These are phyloP conservation scores for Pulveroboletus sp. DNA, from an alignment of 768 basidiomycete species.

Conservation along the genomic window DNA sequence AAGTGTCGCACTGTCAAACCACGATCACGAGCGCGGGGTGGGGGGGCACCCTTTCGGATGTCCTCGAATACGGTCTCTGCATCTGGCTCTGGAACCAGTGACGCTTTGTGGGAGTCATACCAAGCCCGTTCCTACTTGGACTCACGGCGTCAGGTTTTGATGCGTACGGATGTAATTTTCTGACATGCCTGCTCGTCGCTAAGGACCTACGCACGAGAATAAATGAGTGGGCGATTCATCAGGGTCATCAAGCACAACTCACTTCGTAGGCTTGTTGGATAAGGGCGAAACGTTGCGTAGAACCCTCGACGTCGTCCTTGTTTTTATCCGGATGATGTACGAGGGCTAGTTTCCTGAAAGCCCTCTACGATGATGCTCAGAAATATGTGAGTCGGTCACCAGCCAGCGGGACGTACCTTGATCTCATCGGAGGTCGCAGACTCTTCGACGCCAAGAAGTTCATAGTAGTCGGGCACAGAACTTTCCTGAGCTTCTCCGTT, in stretches of 20 bases:
- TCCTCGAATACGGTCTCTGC: constrained; percentile 83
- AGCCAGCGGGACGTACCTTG: constrained; percentile 46
- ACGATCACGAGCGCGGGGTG: constrained; percentile 54
- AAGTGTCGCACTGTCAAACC: constrained; percentile 81
- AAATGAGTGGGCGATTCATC: neutral
- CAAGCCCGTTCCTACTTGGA: constrained; percentile 89
- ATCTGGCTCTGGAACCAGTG: constrained; percentile 76
- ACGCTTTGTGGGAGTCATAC: constrained; percentile 92
- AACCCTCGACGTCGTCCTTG: constrained; percentile 71
- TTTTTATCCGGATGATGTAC: constrained; percentile 91
- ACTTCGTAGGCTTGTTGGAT: constrained; percentile 97
- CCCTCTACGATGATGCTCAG: constrained; percentile 44
- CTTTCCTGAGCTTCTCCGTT: constrained; percentile 23
- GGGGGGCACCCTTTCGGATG: constrained; percentile 64
- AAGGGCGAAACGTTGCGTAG: constrained; percentile 81
- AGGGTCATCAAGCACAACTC: constrained; percentile 12
- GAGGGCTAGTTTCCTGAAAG: constrained; percentile 82
- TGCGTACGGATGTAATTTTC: constrained; percentile 1
- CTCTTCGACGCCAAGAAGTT: constrained; percentile 76
- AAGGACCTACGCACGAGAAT: constrained; percentile 61
- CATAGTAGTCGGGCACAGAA: constrained; percentile 66
- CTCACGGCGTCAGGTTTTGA: constrained; percentile 12
- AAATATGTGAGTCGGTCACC: neutral
- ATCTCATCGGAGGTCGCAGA: constrained; percentile 85
- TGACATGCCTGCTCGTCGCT: constrained; percentile 86